Percentiles rank a stretch among this genome's conserved stretches.
Evolutionary conservation across 345 rosid species (phyloP).

Genomic region (Mercurialis annua): DNA sequence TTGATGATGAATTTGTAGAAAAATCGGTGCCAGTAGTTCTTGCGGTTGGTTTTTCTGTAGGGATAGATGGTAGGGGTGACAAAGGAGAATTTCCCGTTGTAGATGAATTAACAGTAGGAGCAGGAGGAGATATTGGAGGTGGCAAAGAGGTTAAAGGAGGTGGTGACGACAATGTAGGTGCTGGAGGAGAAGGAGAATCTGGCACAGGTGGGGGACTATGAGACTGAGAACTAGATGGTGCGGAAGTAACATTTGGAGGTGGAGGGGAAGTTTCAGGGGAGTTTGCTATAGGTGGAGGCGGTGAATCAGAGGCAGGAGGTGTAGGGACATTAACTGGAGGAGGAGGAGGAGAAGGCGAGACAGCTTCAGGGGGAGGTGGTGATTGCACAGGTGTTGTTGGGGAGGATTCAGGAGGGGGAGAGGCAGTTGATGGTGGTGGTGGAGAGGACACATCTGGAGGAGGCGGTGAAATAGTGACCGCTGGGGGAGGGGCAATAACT

Average conservation of each 20-base stretch:
- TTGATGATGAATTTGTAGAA: conserved; percentile 37
- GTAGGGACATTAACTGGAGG: conserved; percentile 23
- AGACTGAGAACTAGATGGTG: conserved; percentile 34
- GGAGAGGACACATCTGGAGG: conserved; percentile 44
- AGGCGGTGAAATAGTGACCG: conserved; percentile 26
- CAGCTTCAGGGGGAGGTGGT: conserved; percentile 52
- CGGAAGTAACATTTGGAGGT: conserved; percentile 30
- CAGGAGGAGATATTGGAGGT: conserved; percentile 47
- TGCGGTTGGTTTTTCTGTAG: conserved; percentile 77
- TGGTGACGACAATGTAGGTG: conserved; percentile 37
- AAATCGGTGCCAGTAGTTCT: conserved; percentile 42
- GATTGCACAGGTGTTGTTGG: conserved; percentile 45
- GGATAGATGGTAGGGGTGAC: conserved; percentile 61
- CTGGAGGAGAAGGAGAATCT: conserved; percentile 35
- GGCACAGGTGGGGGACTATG: conserved; percentile 46
- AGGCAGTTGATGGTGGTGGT: conserved; percentile 39
- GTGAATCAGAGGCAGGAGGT: conserved; percentile 34
- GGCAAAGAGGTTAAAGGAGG: conserved; percentile 47
- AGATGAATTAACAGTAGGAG: conserved; percentile 45
- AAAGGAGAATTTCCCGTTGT: conserved; percentile 31
- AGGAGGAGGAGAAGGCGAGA: conserved; percentile 38
- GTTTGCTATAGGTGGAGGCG: conserved; percentile 43
- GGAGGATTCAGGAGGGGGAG: conserved; percentile 49
- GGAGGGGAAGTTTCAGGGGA: conserved; percentile 38
- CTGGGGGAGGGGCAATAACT: conserved; percentile 25